Evolutionary conservation across 257 asterid species (phyloP).

Genomic region (Solanum clarkiae): DNA sequence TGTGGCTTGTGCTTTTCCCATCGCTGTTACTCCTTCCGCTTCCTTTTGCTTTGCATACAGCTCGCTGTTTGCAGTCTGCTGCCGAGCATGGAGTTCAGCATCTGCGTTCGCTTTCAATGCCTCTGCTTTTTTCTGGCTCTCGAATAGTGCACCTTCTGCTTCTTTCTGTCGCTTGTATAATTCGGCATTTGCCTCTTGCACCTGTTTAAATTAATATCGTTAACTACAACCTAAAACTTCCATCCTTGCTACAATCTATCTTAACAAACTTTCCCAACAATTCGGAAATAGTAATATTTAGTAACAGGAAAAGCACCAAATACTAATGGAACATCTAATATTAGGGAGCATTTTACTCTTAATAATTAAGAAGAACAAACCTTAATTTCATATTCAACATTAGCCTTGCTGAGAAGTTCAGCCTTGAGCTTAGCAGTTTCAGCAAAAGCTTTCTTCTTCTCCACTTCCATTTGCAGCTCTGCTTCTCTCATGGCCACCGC

Average conservation of each 20-base stretch:
- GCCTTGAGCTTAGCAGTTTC: slow-evolving; percentile 7
- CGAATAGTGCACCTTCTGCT: neutral
- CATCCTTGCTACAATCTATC: no score
- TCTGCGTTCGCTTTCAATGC: slow-evolving; percentile 1
- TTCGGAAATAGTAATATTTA: no score
- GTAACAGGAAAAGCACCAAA: no score
- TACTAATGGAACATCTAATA: no score
- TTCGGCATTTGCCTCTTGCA: slow-evolving; percentile 5
- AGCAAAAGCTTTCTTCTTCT: slow-evolving; percentile 2
- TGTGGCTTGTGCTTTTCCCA: neutral
- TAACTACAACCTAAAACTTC: no score
- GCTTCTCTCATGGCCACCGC: slow-evolving; percentile 54
- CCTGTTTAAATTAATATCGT: neutral
- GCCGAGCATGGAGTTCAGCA: neutral
- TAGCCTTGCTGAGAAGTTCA: slow-evolving; percentile 3
- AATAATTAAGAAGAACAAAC: neutral
- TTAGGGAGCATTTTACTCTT: no score
- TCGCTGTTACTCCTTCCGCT: slow-evolving; percentile 2
- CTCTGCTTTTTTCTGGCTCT: slow-evolving; percentile 3
- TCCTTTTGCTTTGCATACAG: neutral
- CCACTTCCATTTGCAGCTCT: slow-evolving; percentile 12
- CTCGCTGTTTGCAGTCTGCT: neutral
- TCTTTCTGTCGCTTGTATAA: slow-evolving; percentile 1
- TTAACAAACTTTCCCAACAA: no score
- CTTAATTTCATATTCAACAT: slow-evolving; percentile 5